Conservation (phyloP, 164 flowering plant genomes). For the Chloranthus sessilifolius region DNA sequence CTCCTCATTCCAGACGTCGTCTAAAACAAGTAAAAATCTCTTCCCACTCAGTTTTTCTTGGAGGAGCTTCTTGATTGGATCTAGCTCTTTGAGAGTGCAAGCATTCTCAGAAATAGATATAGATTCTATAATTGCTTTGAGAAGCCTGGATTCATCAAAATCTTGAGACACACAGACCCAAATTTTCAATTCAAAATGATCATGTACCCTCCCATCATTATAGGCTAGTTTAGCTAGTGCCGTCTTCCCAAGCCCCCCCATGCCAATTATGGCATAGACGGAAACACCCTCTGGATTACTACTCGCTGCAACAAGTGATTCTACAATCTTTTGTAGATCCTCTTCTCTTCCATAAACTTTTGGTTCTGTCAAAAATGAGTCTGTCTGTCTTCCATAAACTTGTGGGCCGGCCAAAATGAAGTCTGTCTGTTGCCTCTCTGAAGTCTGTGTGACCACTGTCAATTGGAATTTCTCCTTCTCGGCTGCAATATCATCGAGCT, state of each 20-base stretch:
- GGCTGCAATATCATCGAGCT: not conserved
- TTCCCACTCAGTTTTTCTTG: slow-evolving; percentile 3
- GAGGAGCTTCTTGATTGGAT: slow-evolving; percentile 4
- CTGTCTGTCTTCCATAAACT: too few species aligned
- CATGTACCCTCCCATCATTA: slow-evolving; percentile 1
- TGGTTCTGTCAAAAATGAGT: not conserved
- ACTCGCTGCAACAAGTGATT: not conserved
- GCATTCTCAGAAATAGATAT: too few species aligned
- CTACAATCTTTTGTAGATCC: slow-evolving; percentile 3
- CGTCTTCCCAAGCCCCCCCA: slow-evolving; percentile 10
- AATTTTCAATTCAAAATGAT: not conserved
- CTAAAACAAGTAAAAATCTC: slow-evolving; percentile 14
- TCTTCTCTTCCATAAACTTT: slow-evolving; percentile 11
- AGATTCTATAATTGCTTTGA: slow-evolving; percentile 5
- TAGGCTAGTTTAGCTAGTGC: slow-evolving; percentile 5
- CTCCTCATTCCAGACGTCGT: slow-evolving; percentile 17
- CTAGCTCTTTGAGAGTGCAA: not conserved
- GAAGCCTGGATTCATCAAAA: not conserved
- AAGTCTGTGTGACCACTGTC: not conserved
- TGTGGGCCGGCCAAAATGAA: too few species aligned
- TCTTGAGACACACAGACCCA: slow-evolving; percentile 8
- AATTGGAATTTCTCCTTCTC: slow-evolving; percentile 2
- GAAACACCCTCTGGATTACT: not conserved
- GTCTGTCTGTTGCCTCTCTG: too few species aligned
- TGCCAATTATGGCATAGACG: slow-evolving; percentile 2